These are phyloP conservation scores for Sequoiadendron giganteum DNA, from an alignment of 75 land plant genomes.

Conservation along the genomic window DNA sequence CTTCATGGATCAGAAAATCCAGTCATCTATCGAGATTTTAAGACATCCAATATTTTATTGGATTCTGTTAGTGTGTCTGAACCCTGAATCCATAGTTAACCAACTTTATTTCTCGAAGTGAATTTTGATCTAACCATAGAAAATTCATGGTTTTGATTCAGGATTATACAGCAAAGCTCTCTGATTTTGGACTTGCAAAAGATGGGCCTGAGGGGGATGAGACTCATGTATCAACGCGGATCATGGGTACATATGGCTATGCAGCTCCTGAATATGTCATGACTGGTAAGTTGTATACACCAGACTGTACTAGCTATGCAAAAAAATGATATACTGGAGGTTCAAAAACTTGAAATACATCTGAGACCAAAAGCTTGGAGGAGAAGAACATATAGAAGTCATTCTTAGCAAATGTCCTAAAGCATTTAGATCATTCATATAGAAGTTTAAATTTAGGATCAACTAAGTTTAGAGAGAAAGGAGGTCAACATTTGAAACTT, in stretches of 20 bases:
- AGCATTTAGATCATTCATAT: not conserved
- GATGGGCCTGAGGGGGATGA: slow-evolving; percentile 37
- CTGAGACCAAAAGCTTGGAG: no score
- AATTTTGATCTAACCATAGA: not conserved
- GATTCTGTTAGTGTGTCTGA: slow-evolving; percentile 39
- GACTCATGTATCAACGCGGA: slow-evolving; percentile 34
- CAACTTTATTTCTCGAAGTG: not conserved
- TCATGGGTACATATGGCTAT: slow-evolving; percentile 45
- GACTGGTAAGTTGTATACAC: slow-evolving; percentile 20
- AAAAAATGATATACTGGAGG: not conserved
- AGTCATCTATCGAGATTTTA: slow-evolving; percentile 81
- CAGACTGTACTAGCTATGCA: not conserved
- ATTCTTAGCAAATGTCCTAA: not conserved
- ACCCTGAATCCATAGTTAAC: not conserved
- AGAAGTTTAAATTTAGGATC: not conserved
- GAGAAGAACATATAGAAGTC: no score
- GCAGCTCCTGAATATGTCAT: slow-evolving; percentile 50
- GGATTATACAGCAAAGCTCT: slow-evolving; percentile 30
- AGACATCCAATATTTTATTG: slow-evolving; percentile 78
- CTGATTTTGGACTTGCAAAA: slow-evolving; percentile 44
- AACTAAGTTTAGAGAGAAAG: not conserved
- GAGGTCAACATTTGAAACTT: not conserved
- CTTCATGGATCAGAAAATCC: slow-evolving; percentile 76
- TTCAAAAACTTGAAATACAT: not conserved
- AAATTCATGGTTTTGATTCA: slow-evolving; percentile 15